A percentile compares a stretch with the other conserved stretches of the same genome.
phyloP scores from a whole-genome alignment of 192 early-diverging fungal genomes.

The Obelidium mucronatum region DNA sequence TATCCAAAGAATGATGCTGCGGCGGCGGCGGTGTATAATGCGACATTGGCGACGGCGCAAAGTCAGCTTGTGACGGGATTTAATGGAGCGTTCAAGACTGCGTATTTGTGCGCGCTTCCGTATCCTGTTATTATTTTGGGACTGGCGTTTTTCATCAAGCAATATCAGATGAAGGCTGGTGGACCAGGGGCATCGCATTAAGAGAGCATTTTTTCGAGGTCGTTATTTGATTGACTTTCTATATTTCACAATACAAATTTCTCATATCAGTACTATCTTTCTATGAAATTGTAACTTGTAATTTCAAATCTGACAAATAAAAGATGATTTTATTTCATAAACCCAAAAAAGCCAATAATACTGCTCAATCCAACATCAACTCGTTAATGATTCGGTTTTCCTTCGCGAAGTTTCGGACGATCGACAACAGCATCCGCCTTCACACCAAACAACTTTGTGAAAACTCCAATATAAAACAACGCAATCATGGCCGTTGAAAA shows the following conservation, averaged over 20 bases:
- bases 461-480: slow-evolving; percentile 48
- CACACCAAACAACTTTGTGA: slow-evolving; percentile 49
- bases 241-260: too few relatives aligned
- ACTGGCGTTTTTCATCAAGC: slow-evolving; percentile 46
- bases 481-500: slow-evolving; percentile 49
- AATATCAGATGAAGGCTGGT: slow-evolving; percentile 30
- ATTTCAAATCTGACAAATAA: not conserved
- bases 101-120: slow-evolving; percentile 35
- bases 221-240: too few relatives aligned
- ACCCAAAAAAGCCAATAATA: not conserved
- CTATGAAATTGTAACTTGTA: too few relatives aligned
- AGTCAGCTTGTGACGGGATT: slow-evolving; percentile 38
- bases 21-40: slow-evolving; percentile 9
- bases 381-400: slow-evolving; percentile 28
- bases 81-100: slow-evolving; percentile 26
- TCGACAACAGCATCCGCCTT: slow-evolving; percentile 53
- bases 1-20: slow-evolving; percentile 18
- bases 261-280: too few relatives aligned
- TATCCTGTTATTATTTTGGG: slow-evolving; percentile 51
- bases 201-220: too few relatives aligned
- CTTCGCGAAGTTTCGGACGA: slow-evolving; percentile 47
- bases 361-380: not conserved
- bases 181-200: not conserved
- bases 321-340: not conserved
- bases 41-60: slow-evolving; percentile 19